Evolutionary conservation across 2,329 filamentous ascomycete genomes (phyloP).

Genomic region (Trichophyton equinum): DNA sequence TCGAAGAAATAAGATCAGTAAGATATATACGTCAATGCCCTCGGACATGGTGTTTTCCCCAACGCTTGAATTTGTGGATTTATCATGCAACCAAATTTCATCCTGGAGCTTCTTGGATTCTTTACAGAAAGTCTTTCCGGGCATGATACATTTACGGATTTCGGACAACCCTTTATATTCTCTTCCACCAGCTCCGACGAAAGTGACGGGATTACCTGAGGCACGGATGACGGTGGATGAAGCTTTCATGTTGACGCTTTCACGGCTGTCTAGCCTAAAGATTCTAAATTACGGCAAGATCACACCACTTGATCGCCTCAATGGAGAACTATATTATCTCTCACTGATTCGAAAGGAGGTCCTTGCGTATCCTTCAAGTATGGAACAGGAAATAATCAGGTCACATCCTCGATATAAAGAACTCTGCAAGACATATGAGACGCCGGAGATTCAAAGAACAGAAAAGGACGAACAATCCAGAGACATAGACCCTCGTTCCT

Average conservation of each 20-base stretch:
- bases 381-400: slow-evolving; percentile 42
- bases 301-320: slow-evolving; percentile 59
- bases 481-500: slow-evolving; percentile 57
- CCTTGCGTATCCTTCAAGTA: slow-evolving; percentile 21
- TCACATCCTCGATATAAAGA: slow-evolving; percentile 60
- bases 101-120: slow-evolving; percentile 63
- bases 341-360: slow-evolving; percentile 69
- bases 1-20: slow-evolving; percentile 60
- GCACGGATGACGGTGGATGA: slow-evolving; percentile 51
- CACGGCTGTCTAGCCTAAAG: slow-evolving; percentile 55
- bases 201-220: slow-evolving; percentile 30
- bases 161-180: slow-evolving; percentile 77
- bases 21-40: slow-evolving; percentile 23
- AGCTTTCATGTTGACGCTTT: slow-evolving; percentile 77
- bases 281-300: slow-evolving; percentile 51
- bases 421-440: slow-evolving; percentile 64
- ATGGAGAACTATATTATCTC: slow-evolving; percentile 90
- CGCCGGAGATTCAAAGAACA: slow-evolving; percentile 50
- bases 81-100: slow-evolving; percentile 58
- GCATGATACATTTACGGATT: slow-evolving; percentile 61
- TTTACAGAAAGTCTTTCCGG: slow-evolving; percentile 56
- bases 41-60: slow-evolving; percentile 39
- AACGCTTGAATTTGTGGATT: slow-evolving; percentile 52
- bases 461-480: slow-evolving; percentile 22
- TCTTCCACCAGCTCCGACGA: slow-evolving; percentile 24